Percentiles rank a stretch among this genome's conserved stretches.
phyloP scores from a whole-genome alignment of 73 alveolate genomes.

The Paraurostyla sp. region DNA sequence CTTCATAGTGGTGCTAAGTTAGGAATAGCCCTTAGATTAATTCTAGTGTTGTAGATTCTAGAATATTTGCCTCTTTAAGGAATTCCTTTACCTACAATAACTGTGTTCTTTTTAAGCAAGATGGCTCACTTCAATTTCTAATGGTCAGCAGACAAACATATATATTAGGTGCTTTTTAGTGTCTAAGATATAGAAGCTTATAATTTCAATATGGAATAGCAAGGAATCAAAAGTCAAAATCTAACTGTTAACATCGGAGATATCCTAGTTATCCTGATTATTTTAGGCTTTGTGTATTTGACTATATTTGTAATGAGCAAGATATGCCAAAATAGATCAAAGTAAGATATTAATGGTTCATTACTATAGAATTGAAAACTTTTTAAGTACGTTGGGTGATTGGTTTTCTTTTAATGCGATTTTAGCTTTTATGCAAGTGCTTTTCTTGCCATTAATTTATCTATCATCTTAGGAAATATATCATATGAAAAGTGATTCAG shows the following conservation, averaged over 20 bases:
- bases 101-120: not conserved
- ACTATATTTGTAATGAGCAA: not conserved
- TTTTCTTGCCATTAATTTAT: not conserved
- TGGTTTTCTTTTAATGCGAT: not conserved
- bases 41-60: not conserved
- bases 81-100: not conserved
- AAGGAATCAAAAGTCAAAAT: not conserved
- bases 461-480: not conserved
- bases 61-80: not conserved
- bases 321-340: not conserved
- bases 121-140: not conserved
- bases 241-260: not conserved
- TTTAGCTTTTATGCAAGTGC: not conserved
- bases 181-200: not conserved
- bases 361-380: not conserved
- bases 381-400: not conserved
- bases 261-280: not conserved
- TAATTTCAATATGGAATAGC: not conserved
- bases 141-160: not conserved
- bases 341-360: not conserved
- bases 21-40: not conserved
- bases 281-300: not conserved
- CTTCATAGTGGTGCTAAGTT: not conserved
- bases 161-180: not conserved
- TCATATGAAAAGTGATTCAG: not conserved